A percentile compares a stretch with the other conserved stretches of the same genome.
These are phyloP conservation scores for Mediolabrus comicus DNA, from an alignment of 108 stramenopile species.

Conservation along the genomic window DNA sequence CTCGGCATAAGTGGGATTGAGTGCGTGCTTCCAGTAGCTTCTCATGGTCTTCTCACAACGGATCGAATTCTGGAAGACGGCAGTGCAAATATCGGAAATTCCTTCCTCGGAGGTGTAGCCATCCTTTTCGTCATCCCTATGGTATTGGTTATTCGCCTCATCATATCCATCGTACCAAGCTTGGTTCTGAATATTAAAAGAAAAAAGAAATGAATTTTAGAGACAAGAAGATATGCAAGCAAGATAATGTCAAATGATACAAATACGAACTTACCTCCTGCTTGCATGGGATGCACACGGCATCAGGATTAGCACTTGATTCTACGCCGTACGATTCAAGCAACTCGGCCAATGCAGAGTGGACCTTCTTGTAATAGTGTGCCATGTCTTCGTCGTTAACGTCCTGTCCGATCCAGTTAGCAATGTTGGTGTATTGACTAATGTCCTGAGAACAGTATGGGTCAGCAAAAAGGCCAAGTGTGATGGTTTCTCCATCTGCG, in stretches of 20 bases:
- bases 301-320: not conserved
- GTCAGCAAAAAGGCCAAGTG: constrained; percentile 74
- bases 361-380: not conserved
- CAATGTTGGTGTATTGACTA: constrained; percentile 28
- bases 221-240: no score
- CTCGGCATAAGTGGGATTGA: constrained; percentile 16
- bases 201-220: not conserved
- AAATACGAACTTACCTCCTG: not conserved
- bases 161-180: not conserved
- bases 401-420: constrained; percentile 22
- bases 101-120: constrained; percentile 20
- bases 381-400: constrained; percentile 23
- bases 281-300: not conserved
- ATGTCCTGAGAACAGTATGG: constrained; percentile 73
- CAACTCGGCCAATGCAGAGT: not conserved
- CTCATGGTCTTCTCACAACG: constrained; percentile 75
- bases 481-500: constrained; percentile 60
- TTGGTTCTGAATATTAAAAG: not conserved
- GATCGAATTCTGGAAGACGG: constrained; percentile 52
- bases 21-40: constrained; percentile 28
- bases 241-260: no score
- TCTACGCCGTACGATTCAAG: not conserved
- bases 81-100: constrained; percentile 51
- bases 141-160: no score
- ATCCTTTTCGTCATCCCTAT: no score